Evolutionary conservation across 768 basidiomycete species (phyloP), one percentile per base, ranked within the genome.

Genomic region (Lactarius evosmus): DNA sequence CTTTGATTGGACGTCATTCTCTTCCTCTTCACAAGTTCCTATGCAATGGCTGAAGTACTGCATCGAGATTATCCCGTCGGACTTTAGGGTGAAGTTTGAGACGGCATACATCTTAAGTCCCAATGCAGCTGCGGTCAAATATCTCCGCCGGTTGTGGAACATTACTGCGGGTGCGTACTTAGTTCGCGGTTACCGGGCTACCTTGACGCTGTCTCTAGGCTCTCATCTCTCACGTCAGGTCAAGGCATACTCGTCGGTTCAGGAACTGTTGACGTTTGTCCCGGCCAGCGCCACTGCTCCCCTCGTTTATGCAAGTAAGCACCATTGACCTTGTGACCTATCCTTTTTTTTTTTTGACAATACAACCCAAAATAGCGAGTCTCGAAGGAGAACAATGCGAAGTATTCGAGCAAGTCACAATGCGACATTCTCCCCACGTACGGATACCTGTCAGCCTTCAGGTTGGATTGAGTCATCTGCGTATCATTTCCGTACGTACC

Each of bases 1-100:
- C 66, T 71, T 94, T 34, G 93, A 95, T 69, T 93, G 88, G 74
- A 93, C 92, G 38, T 82, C 81, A 9, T 93, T 94, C 72, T 80
- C 85, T 3, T 79, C 87, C 2, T 80, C 82, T 11, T 90, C 91
- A 0, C 90, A 93, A 74, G 78, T 93, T 8, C 93, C 93, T 0
- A 76, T 90, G 9, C 87, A 89, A 66, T 92, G 89, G 88, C 71
- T 93, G 52, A 91, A 88, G 73, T 88, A 85, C 59, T 87, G 88
- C 63, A 82, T 85, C 14, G 89, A 93, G 71, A 76, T 91, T 22
- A 83, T 89, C 59, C 91, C 93, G 7, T 72, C 74, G 29, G 90
- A 93, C 63, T 81, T 92, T 60, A 82, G 87, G 46, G 71, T 74
- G 33, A 83, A 84, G n/a, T 86, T 91, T 70, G 67, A 73, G 36